Base-by-base conservation (phyloP, 163 green algal genomes). In the Scenedesmus sp. region DNA sequence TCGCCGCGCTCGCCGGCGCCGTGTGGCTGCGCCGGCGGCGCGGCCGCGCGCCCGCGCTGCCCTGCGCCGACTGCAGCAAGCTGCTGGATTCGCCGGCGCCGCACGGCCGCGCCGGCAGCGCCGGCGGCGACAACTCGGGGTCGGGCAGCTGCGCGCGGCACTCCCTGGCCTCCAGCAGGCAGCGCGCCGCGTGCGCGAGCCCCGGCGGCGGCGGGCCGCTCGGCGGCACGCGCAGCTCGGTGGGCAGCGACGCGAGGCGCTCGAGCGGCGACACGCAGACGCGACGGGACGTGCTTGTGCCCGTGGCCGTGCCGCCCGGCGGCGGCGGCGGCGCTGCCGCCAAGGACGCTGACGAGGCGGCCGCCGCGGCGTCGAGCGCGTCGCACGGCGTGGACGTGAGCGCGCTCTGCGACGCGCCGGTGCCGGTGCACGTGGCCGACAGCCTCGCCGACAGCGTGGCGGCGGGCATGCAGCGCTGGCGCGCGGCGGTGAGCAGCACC, bases 391-490 rank as follows among this genome's bases (percentile, higher is more conserved):
- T 39, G 2, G 51, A 66, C 28, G 56, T 60, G 14, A 0, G 36
- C n/a, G 34, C 56, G 1, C 24, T 48, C 3, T 24, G 28, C 0
- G 70, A 70, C 24, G 39, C 42, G 7, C 36, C 70, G 14, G 24
- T 47, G 4, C 36, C 69, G 39, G 36, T 58, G 53, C 69, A 76
- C 56, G 20, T 57, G 10, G 22, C 67, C 26, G 54, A 60, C 15
- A 24, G 14, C 33, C 29, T 70, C 45, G 7, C 39, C 10, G 54
- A 60, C 6, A 78, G n/a, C 17, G 48, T 80, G 17, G 72, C 72
- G 51, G 72, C 72, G 5, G 72, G 72, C 14, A 45, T 80, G 48
- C 60, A 65, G 33, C 47, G 72, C 4, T 80, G 72, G 72, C 47
- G 72, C 0, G 44, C 60, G 57, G 72, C 72, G 14, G 72, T 80